Evolutionary conservation across 306 rosid genomes (phyloP), one percentile per base, ranked within the genome.

Genomic region (Castanospermum australe): DNA sequence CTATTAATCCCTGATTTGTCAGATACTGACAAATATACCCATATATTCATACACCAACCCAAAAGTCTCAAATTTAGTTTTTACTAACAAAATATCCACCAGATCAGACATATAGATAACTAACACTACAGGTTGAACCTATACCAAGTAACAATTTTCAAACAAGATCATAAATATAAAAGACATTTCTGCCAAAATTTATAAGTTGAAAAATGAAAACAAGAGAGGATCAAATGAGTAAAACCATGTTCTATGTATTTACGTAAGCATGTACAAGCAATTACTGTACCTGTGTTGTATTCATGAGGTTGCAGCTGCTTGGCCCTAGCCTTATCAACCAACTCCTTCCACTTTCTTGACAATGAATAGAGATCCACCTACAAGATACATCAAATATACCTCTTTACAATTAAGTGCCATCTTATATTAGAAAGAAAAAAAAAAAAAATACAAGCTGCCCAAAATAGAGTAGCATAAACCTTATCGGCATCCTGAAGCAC

Each of bases 231-330:
- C 45, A 51, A 9, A 11, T 10, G 33, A 1, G 15, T 18, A 15
- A 8, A 11, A 5, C 12, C 11, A 30, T 9, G 5, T 18, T 71
- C 5, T 18, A 2, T 21, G n/a, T 1, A 65, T 67, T 45, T 14
- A 67, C 20, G 24, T 1, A 45, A 67, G 20, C 15, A 44, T 8
- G 47, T 67, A 15, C 41, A 67, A 15, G 12, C 12, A 73, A 38
- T 14, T 28, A 72, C 0, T 2, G 21, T 83, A 96, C 99, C 99
- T 51, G 97, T 84, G 80, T 45, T 91, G 74, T 93, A 93, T 76
- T 96, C 98, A 24, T 90, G 93, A 87, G 97, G 97, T 59, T 90
- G 99, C 85, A 96, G 79, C 87, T 96, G 99, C 93, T 96, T 96
- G 77, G 98, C 94, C 67, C 96, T 77, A 71, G 98, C 99, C 87